Conservation (phyloP, 192 early-diverging fungal genomes). For the Martensiomyces pterosporus region DNA sequence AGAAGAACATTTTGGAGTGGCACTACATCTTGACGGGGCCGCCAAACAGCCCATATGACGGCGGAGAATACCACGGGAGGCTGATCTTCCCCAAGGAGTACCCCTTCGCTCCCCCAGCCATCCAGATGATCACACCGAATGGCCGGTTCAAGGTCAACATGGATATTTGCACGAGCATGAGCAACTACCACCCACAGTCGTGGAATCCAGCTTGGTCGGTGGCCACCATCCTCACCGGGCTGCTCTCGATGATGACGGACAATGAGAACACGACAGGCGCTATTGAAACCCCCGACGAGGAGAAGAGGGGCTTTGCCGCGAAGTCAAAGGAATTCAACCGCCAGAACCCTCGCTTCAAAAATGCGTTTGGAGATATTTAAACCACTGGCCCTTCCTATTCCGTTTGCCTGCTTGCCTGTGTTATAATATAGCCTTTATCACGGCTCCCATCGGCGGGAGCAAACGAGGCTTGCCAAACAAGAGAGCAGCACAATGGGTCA, state of each 20-base stretch:
- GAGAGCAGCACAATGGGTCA: too few relatives aligned
- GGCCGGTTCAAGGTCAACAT: constrained; percentile 89
- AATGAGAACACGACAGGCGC: constrained; percentile 79
- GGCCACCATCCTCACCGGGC: constrained; percentile 79
- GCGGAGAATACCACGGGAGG: constrained; percentile 85
- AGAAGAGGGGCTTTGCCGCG: constrained; percentile 59
- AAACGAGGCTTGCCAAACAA: too few relatives aligned
- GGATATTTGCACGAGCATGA: constrained; percentile 93
- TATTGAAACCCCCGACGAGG: constrained; percentile 64
- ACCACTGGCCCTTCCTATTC: not conserved
- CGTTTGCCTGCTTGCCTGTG: not conserved
- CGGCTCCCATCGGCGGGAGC: too few relatives aligned
- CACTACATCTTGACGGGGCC: constrained; percentile 94
- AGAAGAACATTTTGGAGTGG: constrained; percentile 96
- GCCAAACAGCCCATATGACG: constrained; percentile 76
- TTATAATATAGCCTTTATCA: too few relatives aligned
- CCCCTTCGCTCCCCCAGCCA: constrained; percentile 84
- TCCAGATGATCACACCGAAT: constrained; percentile 76
- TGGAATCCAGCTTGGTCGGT: constrained; percentile 99
- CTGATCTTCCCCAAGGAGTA: constrained; percentile 93
- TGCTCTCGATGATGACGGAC: constrained; percentile 89
- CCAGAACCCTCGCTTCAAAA: constrained; percentile 14
- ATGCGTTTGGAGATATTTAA: constrained; percentile 18
- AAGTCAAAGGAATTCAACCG: constrained; percentile 42
- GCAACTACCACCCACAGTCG: constrained; percentile 89